These are phyloP conservation scores for Sclerotinia spermophila DNA, from an alignment of 2,329 filamentous ascomycete genomes.

Conservation along the genomic window DNA sequence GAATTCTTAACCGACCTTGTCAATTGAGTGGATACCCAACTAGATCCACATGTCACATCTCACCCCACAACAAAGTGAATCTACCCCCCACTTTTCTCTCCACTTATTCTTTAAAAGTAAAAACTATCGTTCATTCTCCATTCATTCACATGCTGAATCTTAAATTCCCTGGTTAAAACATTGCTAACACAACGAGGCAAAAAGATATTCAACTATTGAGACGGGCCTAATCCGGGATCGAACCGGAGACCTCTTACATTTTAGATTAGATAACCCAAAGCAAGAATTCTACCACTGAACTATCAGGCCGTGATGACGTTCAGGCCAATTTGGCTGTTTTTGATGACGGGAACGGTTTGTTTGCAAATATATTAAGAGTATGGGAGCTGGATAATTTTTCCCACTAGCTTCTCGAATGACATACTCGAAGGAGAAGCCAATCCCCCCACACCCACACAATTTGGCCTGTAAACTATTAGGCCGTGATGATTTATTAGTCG, in stretches of 20 bases:
- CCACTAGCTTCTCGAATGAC: too few relatives aligned
- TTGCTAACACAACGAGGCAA: neutral
- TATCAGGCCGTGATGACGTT: neutral
- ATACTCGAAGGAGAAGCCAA: too few relatives aligned
- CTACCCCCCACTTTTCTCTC: neutral
- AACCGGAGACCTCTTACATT: constrained; percentile 14
- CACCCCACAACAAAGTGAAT: neutral
- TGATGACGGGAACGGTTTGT: too few relatives aligned
- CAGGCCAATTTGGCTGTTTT: too few relatives aligned
- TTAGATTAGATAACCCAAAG: neutral
- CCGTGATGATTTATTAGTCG: neutral
- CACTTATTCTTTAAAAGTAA: neutral
- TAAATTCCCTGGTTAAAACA: too few relatives aligned
- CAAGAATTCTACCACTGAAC: constrained; percentile 17
- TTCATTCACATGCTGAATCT: too few relatives aligned
- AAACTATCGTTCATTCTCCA: neutral
- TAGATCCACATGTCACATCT: neutral
- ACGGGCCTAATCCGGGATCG: constrained; percentile 12
- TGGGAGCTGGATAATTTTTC: too few relatives aligned
- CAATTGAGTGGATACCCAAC: neutral
- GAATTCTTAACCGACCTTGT: neutral
- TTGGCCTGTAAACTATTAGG: constrained; percentile 9
- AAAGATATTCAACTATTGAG: fast-evolving
- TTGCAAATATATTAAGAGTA: too few relatives aligned
- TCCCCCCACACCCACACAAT: too few relatives aligned